Evolutionary conservation across 192 early-diverging fungal species (phyloP).

Genomic region (Diversispora eburnea): DNA sequence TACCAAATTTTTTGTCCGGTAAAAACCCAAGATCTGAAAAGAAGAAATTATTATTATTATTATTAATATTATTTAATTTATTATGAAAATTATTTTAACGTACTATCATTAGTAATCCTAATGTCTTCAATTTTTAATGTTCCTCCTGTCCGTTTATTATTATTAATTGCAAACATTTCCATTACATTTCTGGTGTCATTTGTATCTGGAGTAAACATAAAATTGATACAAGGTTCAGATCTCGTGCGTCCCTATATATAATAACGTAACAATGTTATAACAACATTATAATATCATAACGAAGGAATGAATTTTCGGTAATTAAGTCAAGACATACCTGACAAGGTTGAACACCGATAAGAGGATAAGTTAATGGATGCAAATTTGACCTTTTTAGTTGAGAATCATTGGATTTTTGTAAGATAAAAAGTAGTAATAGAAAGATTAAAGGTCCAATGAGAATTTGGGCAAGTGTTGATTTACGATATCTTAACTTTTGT

Average conservation of each 20-base stretch:
- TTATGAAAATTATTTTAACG: no score
- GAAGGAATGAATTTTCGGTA: background rate
- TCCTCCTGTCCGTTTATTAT: slow-evolving; percentile 38
- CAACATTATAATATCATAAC: background rate
- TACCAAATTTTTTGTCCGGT: slow-evolving; percentile 39
- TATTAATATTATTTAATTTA: no score
- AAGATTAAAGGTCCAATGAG: slow-evolving; percentile 66
- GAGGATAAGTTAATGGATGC: slow-evolving; percentile 43
- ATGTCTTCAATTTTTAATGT: slow-evolving; percentile 34
- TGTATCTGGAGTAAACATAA: slow-evolving; percentile 56
- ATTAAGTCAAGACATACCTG: slow-evolving; percentile 30
- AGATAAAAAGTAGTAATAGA: slow-evolving; percentile 59
- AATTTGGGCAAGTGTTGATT: slow-evolving; percentile 50
- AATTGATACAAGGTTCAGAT: slow-evolving; percentile 52
- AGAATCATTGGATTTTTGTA: slow-evolving; percentile 47
- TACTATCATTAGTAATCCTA: slow-evolving; percentile 9
- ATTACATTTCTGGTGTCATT: slow-evolving; percentile 37
- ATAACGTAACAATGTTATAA: background rate
- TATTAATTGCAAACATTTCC: slow-evolving; percentile 40
- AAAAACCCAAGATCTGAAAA: slow-evolving; percentile 19
- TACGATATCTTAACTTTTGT: slow-evolving; percentile 50
- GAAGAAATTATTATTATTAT: no score
- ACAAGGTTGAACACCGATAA: slow-evolving; percentile 42
- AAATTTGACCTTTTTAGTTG: slow-evolving; percentile 32
- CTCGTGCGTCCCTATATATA: slow-evolving; percentile 40